phyloP scores from a whole-genome alignment of 768 basidiomycete species.

The Macrocybe gigantea region DNA sequence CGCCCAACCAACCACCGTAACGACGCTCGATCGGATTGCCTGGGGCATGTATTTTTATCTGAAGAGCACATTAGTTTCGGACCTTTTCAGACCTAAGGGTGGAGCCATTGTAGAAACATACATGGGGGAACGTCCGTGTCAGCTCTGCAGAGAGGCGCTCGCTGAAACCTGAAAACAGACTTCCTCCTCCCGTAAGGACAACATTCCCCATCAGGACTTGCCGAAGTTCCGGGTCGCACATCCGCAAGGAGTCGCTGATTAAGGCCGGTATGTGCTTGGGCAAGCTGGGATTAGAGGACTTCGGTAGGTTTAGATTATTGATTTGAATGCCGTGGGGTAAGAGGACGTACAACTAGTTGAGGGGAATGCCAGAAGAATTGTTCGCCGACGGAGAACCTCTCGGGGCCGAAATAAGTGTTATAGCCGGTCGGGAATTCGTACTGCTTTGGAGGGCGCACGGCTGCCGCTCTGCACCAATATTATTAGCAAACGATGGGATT shows the following conservation, averaged over 20 bases:
- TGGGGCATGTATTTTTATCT: conserved; percentile 91
- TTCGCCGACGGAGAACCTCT: conserved; percentile 83
- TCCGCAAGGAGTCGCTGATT: conserved; percentile 70
- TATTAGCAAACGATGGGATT: background rate
- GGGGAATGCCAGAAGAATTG: conserved; percentile 78
- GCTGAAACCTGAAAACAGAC: conserved; percentile 76
- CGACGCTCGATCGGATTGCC: conserved; percentile 86
- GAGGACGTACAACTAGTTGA: conserved; percentile 40
- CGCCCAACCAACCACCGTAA: conserved; percentile 94
- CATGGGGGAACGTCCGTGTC: conserved; percentile 68
- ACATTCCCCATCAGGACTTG: conserved; percentile 89
- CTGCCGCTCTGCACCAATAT: conserved; percentile 44
- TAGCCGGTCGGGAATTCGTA: conserved; percentile 98
- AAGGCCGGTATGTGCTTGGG: conserved; percentile 75
- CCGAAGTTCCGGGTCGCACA: conserved; percentile 89
- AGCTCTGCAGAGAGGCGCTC: conserved; percentile 82
- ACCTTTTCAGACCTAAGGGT: conserved; percentile 1
- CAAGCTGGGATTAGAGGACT: conserved; percentile 52
- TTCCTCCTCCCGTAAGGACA: conserved; percentile 93
- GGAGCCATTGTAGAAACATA: conserved; percentile 31
- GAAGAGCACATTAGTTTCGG: background rate
- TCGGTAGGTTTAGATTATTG: background rate
- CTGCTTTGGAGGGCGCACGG: conserved; percentile 49
- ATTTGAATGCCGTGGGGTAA: background rate
- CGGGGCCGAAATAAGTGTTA: conserved; percentile 73